phyloP scores from a whole-genome alignment of 331 rosid species.

The Rosa hybrid region DNA sequence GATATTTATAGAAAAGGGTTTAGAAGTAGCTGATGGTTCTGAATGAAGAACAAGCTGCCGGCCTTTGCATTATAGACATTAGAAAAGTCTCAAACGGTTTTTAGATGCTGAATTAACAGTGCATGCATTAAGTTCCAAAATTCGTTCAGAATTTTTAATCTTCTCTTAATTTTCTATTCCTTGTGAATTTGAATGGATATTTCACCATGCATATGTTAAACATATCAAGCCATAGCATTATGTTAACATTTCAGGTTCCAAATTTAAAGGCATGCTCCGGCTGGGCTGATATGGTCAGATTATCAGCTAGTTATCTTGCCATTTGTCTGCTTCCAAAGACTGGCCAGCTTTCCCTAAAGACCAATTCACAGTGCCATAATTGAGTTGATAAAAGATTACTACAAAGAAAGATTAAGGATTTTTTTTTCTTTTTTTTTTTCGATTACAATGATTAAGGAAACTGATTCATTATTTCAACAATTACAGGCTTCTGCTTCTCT shows the following conservation, averaged over 20 bases:
- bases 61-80: not conserved
- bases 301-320: not conserved
- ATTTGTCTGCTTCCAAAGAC: slow-evolving; percentile 8
- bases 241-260: not conserved
- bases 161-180: not conserved
- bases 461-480: not conserved
- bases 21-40: not conserved
- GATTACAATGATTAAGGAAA: not conserved
- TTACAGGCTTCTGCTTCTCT: not conserved
- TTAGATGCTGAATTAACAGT: not conserved
- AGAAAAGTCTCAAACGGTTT: not conserved
- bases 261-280: slow-evolving; percentile 8
- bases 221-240: not conserved
- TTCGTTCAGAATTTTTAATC: not conserved
- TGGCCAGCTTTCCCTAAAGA: not conserved
- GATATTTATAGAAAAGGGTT: slow-evolving; percentile 1
- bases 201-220: not conserved
- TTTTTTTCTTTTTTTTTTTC: no score
- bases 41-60: slow-evolving; percentile 23
- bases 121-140: slow-evolving; percentile 16
- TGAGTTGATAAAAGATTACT: not conserved
- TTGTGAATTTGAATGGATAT: not conserved
- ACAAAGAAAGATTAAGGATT: not conserved
- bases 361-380: slow-evolving; percentile 9
- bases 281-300: slow-evolving; percentile 11